Base-by-base conservation (phyloP, 179 eudicot genomes). In the Nepenthes alata region DNA sequence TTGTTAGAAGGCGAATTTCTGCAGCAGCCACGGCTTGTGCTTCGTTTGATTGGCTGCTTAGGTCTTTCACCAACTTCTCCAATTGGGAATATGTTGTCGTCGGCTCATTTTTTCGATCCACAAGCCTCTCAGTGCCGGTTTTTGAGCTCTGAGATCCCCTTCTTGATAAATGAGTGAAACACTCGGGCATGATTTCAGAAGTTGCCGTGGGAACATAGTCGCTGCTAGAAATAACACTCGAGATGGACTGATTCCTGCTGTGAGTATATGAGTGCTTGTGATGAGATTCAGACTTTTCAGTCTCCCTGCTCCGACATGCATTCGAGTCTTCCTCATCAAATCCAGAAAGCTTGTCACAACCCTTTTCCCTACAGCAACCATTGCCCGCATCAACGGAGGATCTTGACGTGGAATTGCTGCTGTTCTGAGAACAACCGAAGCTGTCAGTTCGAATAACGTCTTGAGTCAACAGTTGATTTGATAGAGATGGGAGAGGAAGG, bases 241-340 rank as follows among this genome's bases (percentile, higher is more conserved):
- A 83, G 34, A 67, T 76, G 38, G 97, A 94, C 62, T 80, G 97
- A 44, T 80, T 82, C 76, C 97, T 75, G 75, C 94, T 87, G 62
- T 94, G 99, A 59, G 74, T 66, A 67, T 79, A 83, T 0, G 88
- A 82, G 71, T 87, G 85, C 58, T 81, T 89, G 4, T 85, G 71
- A 41, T 93, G 81, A 48, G 70, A 70, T 62, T 68, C 77, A 49
- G 67, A 69, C 56, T 71, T 76, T 55, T 72, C 78, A 5, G 34
- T 66, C 47, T 65, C 78, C 56, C 63, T 57, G 49, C 56, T 51
- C 37, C 6, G 70, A 41, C 53, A 63, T 9, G 57, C 52, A 55
- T 52, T 75, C 3, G 79, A 76, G 66, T 70, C 75, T 65, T 74
- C 70, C 70, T 76, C 76, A 51, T 47, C 74, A 49, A 64, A 72